These are phyloP conservation scores for Sonneratia caseolaris DNA, from an alignment of 345 rosid species.

Conservation along the genomic window DNA sequence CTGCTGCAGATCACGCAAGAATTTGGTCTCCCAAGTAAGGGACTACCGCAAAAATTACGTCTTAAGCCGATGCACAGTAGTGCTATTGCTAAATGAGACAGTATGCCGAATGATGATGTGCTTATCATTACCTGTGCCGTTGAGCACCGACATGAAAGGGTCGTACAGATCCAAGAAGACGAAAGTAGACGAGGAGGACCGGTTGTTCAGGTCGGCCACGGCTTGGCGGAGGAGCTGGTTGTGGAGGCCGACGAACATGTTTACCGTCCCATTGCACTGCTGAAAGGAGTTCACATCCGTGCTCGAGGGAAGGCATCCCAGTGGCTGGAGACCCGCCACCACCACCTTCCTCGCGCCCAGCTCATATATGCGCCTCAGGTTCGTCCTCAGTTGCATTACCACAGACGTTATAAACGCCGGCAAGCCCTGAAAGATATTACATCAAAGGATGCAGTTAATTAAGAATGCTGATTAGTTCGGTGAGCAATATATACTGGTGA, in stretches of 20 bases:
- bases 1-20: constrained; percentile 14
- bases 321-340: constrained; percentile 43
- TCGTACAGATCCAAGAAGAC: constrained; percentile 44
- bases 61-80: no score
- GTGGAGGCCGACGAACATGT: constrained; percentile 37
- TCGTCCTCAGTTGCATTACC: constrained; percentile 34
- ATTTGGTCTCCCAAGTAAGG: no score
- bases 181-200: constrained; percentile 29
- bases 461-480: no score
- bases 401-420: constrained; percentile 32
- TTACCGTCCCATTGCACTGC: constrained; percentile 38
- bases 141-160: constrained; percentile 44
- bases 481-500: no score
- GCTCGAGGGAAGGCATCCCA: constrained; percentile 62
- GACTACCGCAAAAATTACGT: no score
- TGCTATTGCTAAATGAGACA: no score
- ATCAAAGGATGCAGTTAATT: no score
- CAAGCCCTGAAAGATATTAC: constrained; percentile 29
- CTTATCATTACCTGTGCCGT: constrained; percentile 13
- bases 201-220: constrained; percentile 34
- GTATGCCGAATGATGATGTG: background rate
- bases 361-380: constrained; percentile 39
- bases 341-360: constrained; percentile 53
- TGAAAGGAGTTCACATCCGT: constrained; percentile 28
- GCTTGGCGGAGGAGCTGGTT: constrained; percentile 39